Evolutionary conservation across 2,329 filamentous ascomycete genomes (phyloP), one percentile per base, ranked within the genome.

Genomic region (Cadophora sp.): DNA sequence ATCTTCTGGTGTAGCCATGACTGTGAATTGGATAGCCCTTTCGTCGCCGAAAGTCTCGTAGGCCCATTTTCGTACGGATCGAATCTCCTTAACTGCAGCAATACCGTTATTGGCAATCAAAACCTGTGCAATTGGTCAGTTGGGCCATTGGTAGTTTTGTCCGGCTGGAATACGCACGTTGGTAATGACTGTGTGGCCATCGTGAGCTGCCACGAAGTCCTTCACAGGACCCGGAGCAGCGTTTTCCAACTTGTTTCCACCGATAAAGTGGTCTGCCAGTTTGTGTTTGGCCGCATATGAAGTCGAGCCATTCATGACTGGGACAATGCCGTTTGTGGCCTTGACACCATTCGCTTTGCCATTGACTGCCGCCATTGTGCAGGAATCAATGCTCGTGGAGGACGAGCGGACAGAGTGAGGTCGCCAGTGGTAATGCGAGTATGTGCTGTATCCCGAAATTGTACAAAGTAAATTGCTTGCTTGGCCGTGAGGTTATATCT

Each of bases 81-180:
- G 91, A 80, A 99, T 99, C 83, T 99, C 96, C 84, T 99, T 99
- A 81, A 99, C 96, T 79, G 96, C 96, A 62, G 96, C 96, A 81
- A 99, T 99, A 87, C 96, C 96, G 85, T 99, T 99, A 86, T 99
- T 99, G 80, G 96, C 96, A 82, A 99, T 99, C 73, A 99, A 87
- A 65, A 98, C 94, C 95, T 98, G 78, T 75, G 65, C 37, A 66
- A 1, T 26, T 37, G 4, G 34, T 55, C 68, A 46, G 19, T 64
- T 43, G 53, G 27, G 27, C 27, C 53, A 58, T 64, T 60, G 43
- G 9, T 26, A n/a, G 26, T 19, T 56, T 14, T 40, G 48, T 43
- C n/a, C 22, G 31, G 8, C 8, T 46, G 48, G 29, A 11, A 46
- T 68, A 71, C 93, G 86, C 82, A 98, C 96, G 80, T 94, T 98